Evolutionary conservation across 176 grass and related monocot genomes (phyloP), one percentile per base, ranked within the genome.

Genomic region (Canna indica): DNA sequence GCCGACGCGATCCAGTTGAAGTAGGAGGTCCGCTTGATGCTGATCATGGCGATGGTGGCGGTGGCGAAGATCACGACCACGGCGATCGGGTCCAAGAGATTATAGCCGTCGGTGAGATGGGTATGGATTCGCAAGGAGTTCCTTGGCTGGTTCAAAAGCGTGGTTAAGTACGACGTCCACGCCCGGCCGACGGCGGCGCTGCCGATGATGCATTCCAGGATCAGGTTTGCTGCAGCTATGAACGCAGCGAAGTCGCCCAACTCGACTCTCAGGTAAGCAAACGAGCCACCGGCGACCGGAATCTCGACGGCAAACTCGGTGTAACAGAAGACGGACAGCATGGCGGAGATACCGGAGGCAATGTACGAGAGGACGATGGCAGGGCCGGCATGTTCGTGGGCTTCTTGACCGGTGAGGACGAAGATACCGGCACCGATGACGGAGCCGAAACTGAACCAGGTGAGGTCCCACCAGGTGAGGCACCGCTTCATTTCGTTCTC

Each of bases 301-400:
- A 99, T 99, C 79, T 99, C 94, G 20, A 99, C 89, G 2, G 89
- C 86, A 65, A 93, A 93, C 71, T 99, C 94, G 17, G 89, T 90
- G 84, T 93, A 99, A 84, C 86, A 99, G 82, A 93, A 90, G 57
- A 99, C 94, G 0, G 94, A 99, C 1, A 99, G 84, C 84, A 99
- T 90, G 59, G 94, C 94, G 71, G 89, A 93, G 78, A 99, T 56
- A 0, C 94, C 94, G 14, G 88, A 81, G 1, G 78, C 84, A 16
- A 87, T 77, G 79, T 92, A 97, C 32, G 94, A 92, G 45, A 97
- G 84, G 62, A 92, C 75, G 54, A 92, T 87, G 76, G 94, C 89
- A 6, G 94, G 94, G 3, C 94, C 94, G 6, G 94, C 88, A 75
- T 97, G 54, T 66, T 90, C 73, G 78, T 76, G 94, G 26, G 94